phyloP scores from a whole-genome alignment of 331 rosid genomes.

The Malus hybrid region DNA sequence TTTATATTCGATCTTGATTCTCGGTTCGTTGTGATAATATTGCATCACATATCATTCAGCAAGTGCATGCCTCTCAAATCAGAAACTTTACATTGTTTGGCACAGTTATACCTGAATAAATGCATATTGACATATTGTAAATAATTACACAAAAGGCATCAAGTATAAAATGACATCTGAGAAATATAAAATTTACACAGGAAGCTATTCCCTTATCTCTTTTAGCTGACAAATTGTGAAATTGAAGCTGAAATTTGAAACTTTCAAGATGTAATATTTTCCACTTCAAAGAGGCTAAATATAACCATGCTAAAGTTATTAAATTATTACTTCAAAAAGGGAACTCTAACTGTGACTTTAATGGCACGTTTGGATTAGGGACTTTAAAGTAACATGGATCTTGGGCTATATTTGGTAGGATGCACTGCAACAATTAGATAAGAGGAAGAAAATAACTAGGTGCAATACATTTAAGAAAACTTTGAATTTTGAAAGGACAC shows the following conservation, averaged over 20 bases:
- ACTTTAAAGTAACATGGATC: no score
- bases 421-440: no score
- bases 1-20: not conserved
- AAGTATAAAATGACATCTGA: not conserved
- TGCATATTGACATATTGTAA: not conserved
- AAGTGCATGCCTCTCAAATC: not conserved
- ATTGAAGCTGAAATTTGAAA: not conserved
- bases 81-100: not conserved
- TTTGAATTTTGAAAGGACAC: no score
- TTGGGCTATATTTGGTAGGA: no score
- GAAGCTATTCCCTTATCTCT: not conserved
- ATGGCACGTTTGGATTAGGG: not conserved
- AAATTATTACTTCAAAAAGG: not conserved
- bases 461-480: no score
- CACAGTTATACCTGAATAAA: not conserved
- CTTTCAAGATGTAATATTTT: not conserved
- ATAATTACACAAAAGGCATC: not conserved
- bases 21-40: not conserved
- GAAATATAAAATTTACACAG: not conserved
- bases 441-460: no score
- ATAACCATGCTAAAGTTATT: not conserved
- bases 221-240: not conserved
- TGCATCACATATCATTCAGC: not conserved
- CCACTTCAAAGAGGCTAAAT: not conserved
- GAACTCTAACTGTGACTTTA: not conserved